Conservation (phyloP, 768 basidiomycete species). For the Chiua virens region DNA sequence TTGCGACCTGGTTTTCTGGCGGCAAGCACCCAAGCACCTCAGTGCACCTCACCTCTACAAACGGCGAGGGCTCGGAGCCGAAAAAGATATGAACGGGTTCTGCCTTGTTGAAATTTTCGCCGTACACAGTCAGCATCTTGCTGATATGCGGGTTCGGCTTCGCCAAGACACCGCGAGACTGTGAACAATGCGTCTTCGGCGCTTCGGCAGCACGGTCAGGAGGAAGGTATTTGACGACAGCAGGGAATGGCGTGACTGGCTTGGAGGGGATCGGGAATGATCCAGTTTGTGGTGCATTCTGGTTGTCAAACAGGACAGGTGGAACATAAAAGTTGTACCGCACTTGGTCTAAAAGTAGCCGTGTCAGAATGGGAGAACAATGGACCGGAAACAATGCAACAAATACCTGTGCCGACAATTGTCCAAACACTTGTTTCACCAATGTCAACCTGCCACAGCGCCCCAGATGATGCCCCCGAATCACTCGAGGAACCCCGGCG, state of each 20-base stretch:
- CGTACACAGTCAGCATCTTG: slow-evolving; percentile 84
- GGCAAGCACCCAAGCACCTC: slow-evolving; percentile 84
- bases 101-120: slow-evolving; percentile 84
- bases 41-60: slow-evolving; percentile 83
- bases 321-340: slow-evolving; percentile 94
- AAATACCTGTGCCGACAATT: slow-evolving; percentile 82
- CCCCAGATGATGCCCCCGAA: slow-evolving; percentile 69
- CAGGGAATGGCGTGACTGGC: slow-evolving; percentile 83
- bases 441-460: slow-evolving; percentile 87
- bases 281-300: slow-evolving; percentile 64
- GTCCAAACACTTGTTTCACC: slow-evolving; percentile 96
- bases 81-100: slow-evolving; percentile 85
- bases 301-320: slow-evolving; percentile 78
- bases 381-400: slow-evolving; percentile 1
- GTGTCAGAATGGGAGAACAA: slow-evolving; percentile 15
- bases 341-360: slow-evolving; percentile 64
- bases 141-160: slow-evolving; percentile 78
- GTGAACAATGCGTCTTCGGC: slow-evolving; percentile 68
- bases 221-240: slow-evolving; percentile 87
- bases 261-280: slow-evolving; percentile 81
- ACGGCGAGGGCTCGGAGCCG: slow-evolving; percentile 83
- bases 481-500: slow-evolving; percentile 69
- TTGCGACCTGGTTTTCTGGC: slow-evolving; percentile 62
- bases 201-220: slow-evolving; percentile 84
- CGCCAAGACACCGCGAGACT: slow-evolving; percentile 64